phyloP scores from a whole-genome alignment of 495 filamentous ascomycete species.

The Neurospora sp. region DNA sequence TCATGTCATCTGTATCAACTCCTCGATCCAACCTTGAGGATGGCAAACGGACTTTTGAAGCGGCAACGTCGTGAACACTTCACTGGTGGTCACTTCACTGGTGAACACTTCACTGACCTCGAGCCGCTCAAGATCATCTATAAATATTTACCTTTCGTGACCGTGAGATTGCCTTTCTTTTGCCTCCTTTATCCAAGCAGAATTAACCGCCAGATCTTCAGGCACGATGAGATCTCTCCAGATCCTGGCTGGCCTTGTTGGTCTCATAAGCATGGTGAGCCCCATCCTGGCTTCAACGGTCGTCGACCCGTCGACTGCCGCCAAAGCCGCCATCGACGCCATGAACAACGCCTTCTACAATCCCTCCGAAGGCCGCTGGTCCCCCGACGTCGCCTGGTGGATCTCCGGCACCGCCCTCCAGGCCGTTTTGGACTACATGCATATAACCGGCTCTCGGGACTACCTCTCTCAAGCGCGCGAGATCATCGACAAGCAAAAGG shows the following conservation, averaged over 20 bases:
- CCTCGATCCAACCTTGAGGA: neutral
- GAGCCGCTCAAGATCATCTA: neutral
- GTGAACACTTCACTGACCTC: neutral
- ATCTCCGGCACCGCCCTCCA: slow-evolving; percentile 32
- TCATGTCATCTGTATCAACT: neutral
- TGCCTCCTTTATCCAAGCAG: neutral
- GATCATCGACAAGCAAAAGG: slow-evolving; percentile 25
- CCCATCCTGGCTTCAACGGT: neutral
- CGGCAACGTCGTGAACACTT: neutral
- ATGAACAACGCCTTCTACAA: slow-evolving; percentile 30
- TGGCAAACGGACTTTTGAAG: neutral
- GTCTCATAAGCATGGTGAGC: neutral
- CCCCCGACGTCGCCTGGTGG: slow-evolving; percentile 28
- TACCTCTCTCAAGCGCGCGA: slow-evolving; percentile 24
- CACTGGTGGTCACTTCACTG: neutral
- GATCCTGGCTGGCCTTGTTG: neutral
- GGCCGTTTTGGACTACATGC: slow-evolving; percentile 29
- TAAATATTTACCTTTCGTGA: neutral
- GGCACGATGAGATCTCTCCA: neutral
- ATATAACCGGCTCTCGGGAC: slow-evolving; percentile 17
- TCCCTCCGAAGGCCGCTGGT: slow-evolving; percentile 25
- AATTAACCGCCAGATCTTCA: neutral
- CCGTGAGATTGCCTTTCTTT: neutral
- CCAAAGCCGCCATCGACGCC: slow-evolving; percentile 25
- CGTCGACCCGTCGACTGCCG: slow-evolving; percentile 5